Evolutionary conservation across 371 early-diverging fungal genomes (phyloP), one percentile per base, ranked within the genome.

Genomic region (Nematocida sp.): DNA sequence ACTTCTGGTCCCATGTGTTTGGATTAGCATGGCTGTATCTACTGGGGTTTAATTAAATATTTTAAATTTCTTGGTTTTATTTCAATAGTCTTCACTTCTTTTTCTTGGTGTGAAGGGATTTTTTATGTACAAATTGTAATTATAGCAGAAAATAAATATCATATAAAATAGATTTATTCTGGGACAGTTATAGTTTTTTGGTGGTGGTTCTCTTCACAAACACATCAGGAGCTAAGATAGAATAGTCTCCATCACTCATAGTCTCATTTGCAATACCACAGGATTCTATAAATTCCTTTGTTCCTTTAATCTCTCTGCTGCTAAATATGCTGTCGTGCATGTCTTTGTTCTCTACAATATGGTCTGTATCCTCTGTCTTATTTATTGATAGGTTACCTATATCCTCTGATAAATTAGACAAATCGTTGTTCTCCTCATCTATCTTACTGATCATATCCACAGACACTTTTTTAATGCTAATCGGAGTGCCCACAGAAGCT

Each of bases 321-420:
- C 40, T 54, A 45, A 78, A 78, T 39, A 78, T 67, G 50, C 42
- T 67, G 27, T 70, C 71, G 23, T 78, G 60, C 39, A 78, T 54
- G 11, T 70, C 80, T 57, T 78, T 67, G n/a, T 40, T 67, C 39
- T 67, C 71, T 52, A 78, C 80, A 27, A 67, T 78, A 11, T 67
- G 54, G 13, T 78, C 80, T 50, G 80, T 78, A 7, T 70, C 80
- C 20, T 78, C 80, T 67, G 67, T 70, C 50, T 60, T 50, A 40
- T 27, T 42, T 27, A 78, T 78, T 15, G 80, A 70, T 27, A 78
- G 52, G 4, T 67, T 78, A 4, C 39, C 46, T 33, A 78, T 47
- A 7, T 78, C 69, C 9, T 27, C 47, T 27, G 80, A 78, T 15
- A 78, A 4, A 42, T 78, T 78, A 20, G 13, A 20, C 20, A 42